Percentiles rank a stretch among this genome's conserved stretches.
Evolutionary conservation across 2,329 filamentous ascomycete genomes (phyloP).

Genomic region (Knoxdaviesia proteae): DNA sequence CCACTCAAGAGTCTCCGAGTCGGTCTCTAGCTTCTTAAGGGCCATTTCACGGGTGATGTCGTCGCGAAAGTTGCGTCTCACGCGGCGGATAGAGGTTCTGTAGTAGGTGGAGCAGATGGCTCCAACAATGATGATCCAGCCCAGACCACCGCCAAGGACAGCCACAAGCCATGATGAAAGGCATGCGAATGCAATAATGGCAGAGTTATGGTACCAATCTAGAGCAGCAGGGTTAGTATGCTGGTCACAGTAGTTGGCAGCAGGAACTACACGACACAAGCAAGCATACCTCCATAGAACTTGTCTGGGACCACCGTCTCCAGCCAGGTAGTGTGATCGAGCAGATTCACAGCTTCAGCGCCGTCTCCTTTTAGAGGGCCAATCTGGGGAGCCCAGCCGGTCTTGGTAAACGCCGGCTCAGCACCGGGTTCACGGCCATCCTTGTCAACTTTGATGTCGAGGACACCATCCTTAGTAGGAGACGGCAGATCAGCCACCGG

Average conservation of each 20-base stretch:
- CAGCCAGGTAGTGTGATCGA: slow-evolving; percentile 75
- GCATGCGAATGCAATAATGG: slow-evolving; percentile 83
- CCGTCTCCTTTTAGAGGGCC: slow-evolving; percentile 36
- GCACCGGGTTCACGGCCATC: slow-evolving; percentile 31
- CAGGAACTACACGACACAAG: neutral
- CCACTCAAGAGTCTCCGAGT: slow-evolving; percentile 89
- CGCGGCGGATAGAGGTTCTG: slow-evolving; percentile 78
- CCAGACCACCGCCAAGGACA: slow-evolving; percentile 72
- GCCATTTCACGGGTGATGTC: slow-evolving; percentile 79
- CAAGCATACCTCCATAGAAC: slow-evolving; percentile 57
- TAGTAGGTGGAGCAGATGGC: slow-evolving; percentile 87
- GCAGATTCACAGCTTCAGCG: slow-evolving; percentile 42
- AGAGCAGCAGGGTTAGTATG: slow-evolving; percentile 1
- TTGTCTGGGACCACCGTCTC: slow-evolving; percentile 72
- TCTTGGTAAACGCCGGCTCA: slow-evolving; percentile 24
- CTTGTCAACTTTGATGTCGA: slow-evolving; percentile 30
- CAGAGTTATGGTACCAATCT: slow-evolving; percentile 98
- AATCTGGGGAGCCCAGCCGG: slow-evolving; percentile 80
- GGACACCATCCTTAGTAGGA: slow-evolving; percentile 47
- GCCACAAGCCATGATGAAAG: slow-evolving; percentile 79
- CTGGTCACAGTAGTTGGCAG: slow-evolving; percentile 1
- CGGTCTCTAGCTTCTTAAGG: slow-evolving; percentile 70
- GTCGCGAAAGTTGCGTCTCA: slow-evolving; percentile 88
- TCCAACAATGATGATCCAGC: slow-evolving; percentile 88
- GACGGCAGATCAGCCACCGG: slow-evolving; percentile 60